Conservation (phyloP, 192 early-diverging fungal genomes). For the Borealophlyctis nickersoniae region DNA sequence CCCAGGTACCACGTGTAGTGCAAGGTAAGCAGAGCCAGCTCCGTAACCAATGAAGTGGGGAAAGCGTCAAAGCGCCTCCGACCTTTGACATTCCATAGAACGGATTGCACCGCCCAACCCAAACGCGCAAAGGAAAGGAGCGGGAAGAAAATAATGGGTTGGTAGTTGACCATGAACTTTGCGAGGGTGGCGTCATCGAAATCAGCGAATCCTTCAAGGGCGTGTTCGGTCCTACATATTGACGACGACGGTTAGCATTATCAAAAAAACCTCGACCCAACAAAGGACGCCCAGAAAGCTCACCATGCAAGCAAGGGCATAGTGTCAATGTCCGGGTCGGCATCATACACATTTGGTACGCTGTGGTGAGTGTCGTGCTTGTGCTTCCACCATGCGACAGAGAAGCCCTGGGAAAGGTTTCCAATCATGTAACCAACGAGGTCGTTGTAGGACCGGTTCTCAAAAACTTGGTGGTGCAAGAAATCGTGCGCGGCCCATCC, state of each 20-base stretch:
- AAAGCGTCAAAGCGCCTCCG: conserved; percentile 39
- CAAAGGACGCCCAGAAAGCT: too few species aligned
- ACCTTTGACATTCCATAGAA: conserved; percentile 39
- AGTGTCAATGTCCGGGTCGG: conserved; percentile 85
- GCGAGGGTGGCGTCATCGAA: conserved; percentile 43
- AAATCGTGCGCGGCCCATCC: conserved; percentile 82
- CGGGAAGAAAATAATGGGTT: conserved; percentile 62
- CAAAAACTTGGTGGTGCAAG: conserved; percentile 77
- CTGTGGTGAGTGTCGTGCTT: conserved; percentile 88
- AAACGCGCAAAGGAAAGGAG: conserved; percentile 69
- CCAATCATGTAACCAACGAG: conserved; percentile 67
- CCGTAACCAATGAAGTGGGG: conserved; percentile 37
- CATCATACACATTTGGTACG: conserved; percentile 71
- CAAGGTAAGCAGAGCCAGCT: conserved; percentile 51
- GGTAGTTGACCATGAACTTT: conserved; percentile 64
- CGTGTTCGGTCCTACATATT: too few species aligned
- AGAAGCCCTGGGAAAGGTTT: conserved; percentile 72
- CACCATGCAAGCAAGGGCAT: conserved; percentile 78
- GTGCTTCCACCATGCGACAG: conserved; percentile 82
- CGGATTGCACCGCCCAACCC: conserved; percentile 71
- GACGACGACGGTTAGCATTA: too few species aligned
- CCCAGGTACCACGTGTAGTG: conserved; percentile 72
- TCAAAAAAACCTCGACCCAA: too few species aligned
- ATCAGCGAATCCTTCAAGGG: conserved; percentile 51
- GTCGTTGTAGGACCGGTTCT: conserved; percentile 61